These are phyloP conservation scores for Tolypocladium paradoxum DNA, from an alignment of 2,329 filamentous ascomycete genomes.

Conservation along the genomic window DNA sequence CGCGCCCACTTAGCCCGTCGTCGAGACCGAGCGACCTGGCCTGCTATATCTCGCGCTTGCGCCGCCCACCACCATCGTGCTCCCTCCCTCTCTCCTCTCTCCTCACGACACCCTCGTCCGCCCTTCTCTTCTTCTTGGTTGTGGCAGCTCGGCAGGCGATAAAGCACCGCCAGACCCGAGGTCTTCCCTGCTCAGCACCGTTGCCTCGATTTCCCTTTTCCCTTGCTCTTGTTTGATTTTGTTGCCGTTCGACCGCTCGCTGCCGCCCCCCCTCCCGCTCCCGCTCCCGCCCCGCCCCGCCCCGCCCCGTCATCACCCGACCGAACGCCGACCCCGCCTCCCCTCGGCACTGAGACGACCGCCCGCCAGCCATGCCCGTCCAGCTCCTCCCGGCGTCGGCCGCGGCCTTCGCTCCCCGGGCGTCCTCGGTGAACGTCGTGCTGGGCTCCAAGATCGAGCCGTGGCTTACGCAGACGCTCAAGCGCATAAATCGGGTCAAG, in stretches of 20 bases:
- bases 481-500: slow-evolving; percentile 94
- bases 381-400: slow-evolving; percentile 91
- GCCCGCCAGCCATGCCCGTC: slow-evolving; percentile 52
- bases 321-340: neutral
- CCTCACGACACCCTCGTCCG: slow-evolving; percentile 48
- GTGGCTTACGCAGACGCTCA: slow-evolving; percentile 93
- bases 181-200: slow-evolving; percentile 38
- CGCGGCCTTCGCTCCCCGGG: slow-evolving; percentile 86
- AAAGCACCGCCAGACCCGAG: slow-evolving; percentile 7
- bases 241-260: slow-evolving; percentile 23
- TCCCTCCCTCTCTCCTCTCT: slow-evolving; percentile 35
- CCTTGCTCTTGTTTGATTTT: slow-evolving; percentile 30
- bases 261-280: slow-evolving; percentile 8
- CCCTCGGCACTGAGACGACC: too few species aligned
- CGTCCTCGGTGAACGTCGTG: slow-evolving; percentile 87
- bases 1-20: neutral
- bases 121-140: slow-evolving; percentile 46
- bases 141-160: slow-evolving; percentile 50
- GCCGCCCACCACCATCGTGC: slow-evolving; percentile 28
- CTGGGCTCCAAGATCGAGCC: slow-evolving; percentile 85
- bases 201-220: slow-evolving; percentile 34
- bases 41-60: slow-evolving; percentile 3
- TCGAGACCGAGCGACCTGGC: neutral
- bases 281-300: slow-evolving; percentile 7
- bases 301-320: too few species aligned